Evolutionary conservation across 495 filamentous ascomycete species (phyloP).

Genomic region (Hyaloscypha bicolor): DNA sequence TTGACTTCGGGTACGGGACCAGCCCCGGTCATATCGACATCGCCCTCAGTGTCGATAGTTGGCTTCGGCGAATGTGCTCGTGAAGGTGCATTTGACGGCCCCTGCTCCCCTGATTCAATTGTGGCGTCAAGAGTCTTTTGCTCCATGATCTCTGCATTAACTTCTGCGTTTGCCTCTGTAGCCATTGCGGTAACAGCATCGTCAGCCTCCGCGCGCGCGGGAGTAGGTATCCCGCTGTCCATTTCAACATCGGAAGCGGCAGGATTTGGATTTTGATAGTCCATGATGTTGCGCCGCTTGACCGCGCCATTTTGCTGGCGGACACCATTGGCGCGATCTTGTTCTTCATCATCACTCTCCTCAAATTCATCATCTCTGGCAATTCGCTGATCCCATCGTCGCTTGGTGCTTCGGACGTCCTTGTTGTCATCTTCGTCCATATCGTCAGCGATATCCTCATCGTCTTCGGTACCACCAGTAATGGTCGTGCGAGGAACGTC

Average conservation of each 20-base stretch:
- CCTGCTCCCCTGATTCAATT: conserved; percentile 45
- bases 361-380: conserved; percentile 78
- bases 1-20: conserved; percentile 26
- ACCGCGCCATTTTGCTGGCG: conserved; percentile 59
- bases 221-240: conserved; percentile 61
- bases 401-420: conserved; percentile 80
- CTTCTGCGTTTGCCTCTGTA: conserved; percentile 49
- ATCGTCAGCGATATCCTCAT: conserved; percentile 81
- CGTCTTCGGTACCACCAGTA: conserved; percentile 70
- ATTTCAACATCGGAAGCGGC: conserved; percentile 61
- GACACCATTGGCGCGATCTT: conserved; percentile 72
- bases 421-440: conserved; percentile 88
- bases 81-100: conserved; percentile 42
- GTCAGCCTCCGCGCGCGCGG: conserved; percentile 41
- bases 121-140: conserved; percentile 48
- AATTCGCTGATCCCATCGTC: conserved; percentile 78
- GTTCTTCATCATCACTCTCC: conserved; percentile 86
- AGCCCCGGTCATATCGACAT: conserved; percentile 61
- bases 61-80: conserved; percentile 38
- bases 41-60: conserved; percentile 59
- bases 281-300: conserved; percentile 66
- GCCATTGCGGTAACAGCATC: conserved; percentile 51
- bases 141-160: conserved; percentile 49
- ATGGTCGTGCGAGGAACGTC: conserved; percentile 83
- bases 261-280: conserved; percentile 66